phyloP scores from a whole-genome alignment of 169 alveolate genomes.

The Perkinsus marinus region DNA sequence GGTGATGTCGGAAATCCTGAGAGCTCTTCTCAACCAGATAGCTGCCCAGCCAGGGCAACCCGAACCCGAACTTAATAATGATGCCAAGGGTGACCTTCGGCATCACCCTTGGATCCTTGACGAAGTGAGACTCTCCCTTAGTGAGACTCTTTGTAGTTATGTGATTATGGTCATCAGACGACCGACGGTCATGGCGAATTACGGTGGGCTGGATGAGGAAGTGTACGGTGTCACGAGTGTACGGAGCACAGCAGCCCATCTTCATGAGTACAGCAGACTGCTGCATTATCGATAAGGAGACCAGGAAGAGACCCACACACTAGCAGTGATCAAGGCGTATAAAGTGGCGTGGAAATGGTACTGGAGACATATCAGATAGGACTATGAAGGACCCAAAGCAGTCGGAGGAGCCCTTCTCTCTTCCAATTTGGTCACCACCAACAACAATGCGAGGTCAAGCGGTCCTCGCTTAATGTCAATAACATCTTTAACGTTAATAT shows the following conservation, averaged over 20 bases:
- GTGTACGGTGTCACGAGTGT: not conserved
- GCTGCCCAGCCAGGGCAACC: too few relatives aligned
- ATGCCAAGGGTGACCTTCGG: too few relatives aligned
- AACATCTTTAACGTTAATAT: not conserved
- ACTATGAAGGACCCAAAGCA: not conserved
- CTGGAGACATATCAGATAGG: not conserved
- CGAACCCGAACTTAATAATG: too few relatives aligned
- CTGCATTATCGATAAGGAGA: not conserved
- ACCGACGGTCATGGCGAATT: not conserved
- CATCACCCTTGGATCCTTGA: too few relatives aligned
- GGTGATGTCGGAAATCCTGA: too few relatives aligned
- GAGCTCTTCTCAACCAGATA: too few relatives aligned
- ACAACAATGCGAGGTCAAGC: not conserved
- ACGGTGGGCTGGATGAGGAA: not conserved
- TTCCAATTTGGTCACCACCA: not conserved
- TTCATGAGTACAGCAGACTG: not conserved
- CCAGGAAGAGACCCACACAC: not conserved
- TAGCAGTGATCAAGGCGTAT: conserved; percentile 3
- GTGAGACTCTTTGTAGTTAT: too few relatives aligned
- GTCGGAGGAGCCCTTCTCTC: not conserved
- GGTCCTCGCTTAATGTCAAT: not conserved
- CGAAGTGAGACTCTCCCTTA: too few relatives aligned
- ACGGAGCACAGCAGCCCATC: not conserved
- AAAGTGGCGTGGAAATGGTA: not conserved
- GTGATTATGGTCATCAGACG: too few relatives aligned